A percentile compares a stretch with the other conserved stretches of the same genome.
Evolutionary conservation across 306 rosid genomes (phyloP).

Genomic region (Fragaria nilgerrensis): DNA sequence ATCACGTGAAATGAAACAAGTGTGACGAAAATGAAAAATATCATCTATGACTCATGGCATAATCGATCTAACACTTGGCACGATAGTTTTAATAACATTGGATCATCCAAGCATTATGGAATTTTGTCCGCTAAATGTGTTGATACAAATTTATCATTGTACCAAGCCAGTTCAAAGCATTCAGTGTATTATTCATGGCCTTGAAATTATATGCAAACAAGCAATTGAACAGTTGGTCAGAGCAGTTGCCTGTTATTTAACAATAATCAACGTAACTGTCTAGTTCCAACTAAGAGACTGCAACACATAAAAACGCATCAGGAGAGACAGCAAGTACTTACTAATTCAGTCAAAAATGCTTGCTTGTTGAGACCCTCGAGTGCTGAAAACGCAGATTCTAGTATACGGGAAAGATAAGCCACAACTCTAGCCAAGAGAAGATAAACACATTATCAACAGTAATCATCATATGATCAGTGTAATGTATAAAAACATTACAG

Average conservation of each 20-base stretch:
- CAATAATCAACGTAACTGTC: neutral
- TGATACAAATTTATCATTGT: neutral
- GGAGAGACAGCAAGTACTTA: slow-evolving; percentile 28
- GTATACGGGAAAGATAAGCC: slow-evolving; percentile 95
- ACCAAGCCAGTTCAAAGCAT: neutral
- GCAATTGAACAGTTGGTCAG: neutral
- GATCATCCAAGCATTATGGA: neutral
- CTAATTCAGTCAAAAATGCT: slow-evolving; percentile 93
- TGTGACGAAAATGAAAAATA: neutral
- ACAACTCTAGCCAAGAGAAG: slow-evolving; percentile 68
- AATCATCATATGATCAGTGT: neutral
- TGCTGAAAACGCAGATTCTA: slow-evolving; percentile 93
- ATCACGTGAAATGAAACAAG: neutral
- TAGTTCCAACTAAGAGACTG: neutral
- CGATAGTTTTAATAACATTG: neutral
- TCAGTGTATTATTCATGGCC: neutral
- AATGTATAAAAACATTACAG: neutral
- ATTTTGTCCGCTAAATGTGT: neutral
- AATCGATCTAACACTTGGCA: neutral
- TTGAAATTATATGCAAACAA: neutral
- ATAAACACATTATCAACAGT: slow-evolving; percentile 25
- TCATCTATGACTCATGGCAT: neutral
- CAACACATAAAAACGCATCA: slow-evolving; percentile 7
- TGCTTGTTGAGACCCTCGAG: slow-evolving; percentile 97
- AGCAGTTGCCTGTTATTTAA: neutral